Evolutionary conservation across 139 green algal genomes (phyloP).

Genomic region (Chlamydomonas schloesseri): DNA sequence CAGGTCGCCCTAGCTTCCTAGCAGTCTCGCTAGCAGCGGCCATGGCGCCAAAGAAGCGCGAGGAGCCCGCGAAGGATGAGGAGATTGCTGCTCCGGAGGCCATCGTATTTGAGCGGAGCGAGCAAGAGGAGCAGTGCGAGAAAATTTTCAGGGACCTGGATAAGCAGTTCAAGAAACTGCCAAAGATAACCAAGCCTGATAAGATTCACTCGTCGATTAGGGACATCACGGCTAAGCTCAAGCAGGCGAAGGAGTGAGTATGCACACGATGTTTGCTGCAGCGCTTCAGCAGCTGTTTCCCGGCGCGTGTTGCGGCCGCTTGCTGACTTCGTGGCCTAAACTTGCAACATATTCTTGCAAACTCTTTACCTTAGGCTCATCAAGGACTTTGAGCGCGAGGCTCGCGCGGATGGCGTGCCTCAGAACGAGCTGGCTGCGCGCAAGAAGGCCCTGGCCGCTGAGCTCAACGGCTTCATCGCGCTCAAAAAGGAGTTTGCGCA

Average conservation of each 20-base stretch:
- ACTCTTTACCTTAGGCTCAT: no score
- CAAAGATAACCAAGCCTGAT: constrained; percentile 64
- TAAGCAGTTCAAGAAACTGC: constrained; percentile 74
- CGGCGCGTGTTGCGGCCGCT: no score
- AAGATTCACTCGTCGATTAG: constrained; percentile 79
- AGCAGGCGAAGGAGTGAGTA: constrained; percentile 86
- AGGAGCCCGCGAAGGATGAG: background rate
- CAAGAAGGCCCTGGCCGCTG: constrained; percentile 78
- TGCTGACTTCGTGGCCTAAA: no score
- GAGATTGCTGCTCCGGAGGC: background rate
- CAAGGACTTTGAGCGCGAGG: constrained; percentile 93
- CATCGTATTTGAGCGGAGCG: background rate
- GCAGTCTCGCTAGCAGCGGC: background rate
- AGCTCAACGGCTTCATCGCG: constrained; percentile 87
- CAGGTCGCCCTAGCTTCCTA: no score
- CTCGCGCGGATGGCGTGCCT: constrained; percentile 80
- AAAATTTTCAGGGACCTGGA: constrained; percentile 60
- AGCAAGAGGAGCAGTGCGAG: constrained; percentile 62
- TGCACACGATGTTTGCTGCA: no score
- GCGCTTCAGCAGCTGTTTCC: no score
- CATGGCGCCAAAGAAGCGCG: background rate
- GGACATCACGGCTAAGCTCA: constrained; percentile 79
- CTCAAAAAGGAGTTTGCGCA: constrained; percentile 80
- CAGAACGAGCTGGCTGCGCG: constrained; percentile 68
- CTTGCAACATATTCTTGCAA: no score